Percentiles rank a stretch among this genome's conserved stretches.
phyloP scores from a whole-genome alignment of 2,329 filamentous ascomycete species.

The Neocatenulostroma microsporum region DNA sequence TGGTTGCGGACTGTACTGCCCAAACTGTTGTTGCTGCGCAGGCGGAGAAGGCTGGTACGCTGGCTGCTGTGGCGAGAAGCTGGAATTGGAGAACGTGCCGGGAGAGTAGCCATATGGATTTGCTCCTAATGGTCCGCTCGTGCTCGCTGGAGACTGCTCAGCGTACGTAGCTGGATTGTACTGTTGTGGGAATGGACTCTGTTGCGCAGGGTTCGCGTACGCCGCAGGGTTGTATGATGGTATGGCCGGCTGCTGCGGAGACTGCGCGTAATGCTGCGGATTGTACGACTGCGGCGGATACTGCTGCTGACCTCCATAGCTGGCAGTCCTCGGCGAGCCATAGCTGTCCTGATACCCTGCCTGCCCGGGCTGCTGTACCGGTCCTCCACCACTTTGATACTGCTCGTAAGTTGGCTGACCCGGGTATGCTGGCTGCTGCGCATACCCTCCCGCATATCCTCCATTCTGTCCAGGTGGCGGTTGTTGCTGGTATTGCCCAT shows the following conservation, averaged over 20 bases:
- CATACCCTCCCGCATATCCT: constrained; percentile 15
- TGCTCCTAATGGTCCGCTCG: constrained; percentile 21
- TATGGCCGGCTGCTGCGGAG: constrained; percentile 39
- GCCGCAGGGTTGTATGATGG: constrained; percentile 64
- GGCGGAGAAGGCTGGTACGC: constrained; percentile 15
- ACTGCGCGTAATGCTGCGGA: constrained; percentile 52
- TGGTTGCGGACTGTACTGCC: constrained; percentile 20
- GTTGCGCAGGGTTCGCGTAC: constrained; percentile 41
- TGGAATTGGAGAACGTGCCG: constrained; percentile 11
- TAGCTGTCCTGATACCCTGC: no score
- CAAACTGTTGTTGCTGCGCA: constrained; percentile 5
- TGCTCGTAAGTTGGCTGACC: constrained; percentile 20
- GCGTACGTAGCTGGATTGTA: constrained; percentile 19
- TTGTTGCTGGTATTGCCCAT: constrained; percentile 17
- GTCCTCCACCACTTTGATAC: constrained; percentile 17
- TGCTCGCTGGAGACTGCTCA: constrained; percentile 16
- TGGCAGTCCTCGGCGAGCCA: no score
- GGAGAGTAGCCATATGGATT: constrained; percentile 24
- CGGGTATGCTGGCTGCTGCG: constrained; percentile 16
- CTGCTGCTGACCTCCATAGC: constrained; percentile 33
- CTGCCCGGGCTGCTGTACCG: constrained; percentile 21
- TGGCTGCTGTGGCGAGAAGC: constrained; percentile 16
- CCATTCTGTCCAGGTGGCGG: constrained; percentile 19
- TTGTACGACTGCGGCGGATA: constrained; percentile 51
- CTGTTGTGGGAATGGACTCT: constrained; percentile 31